Evolutionary conservation across 1,284 basidiomycete species (phyloP).

Genomic region (Irpex lacteus): DNA sequence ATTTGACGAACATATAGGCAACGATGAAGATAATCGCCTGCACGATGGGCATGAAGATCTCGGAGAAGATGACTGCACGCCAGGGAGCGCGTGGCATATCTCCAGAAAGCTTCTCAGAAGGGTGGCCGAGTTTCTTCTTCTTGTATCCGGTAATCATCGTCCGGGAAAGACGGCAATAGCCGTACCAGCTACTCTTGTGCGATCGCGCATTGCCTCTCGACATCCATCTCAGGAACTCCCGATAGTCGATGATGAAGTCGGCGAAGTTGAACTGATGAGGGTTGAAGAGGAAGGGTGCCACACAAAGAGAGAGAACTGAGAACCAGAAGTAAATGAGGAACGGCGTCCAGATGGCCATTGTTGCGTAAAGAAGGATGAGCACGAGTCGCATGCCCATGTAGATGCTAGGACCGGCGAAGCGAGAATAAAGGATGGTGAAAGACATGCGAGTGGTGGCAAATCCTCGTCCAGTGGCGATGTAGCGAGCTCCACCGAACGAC

Average conservation of each 20-base stretch:
- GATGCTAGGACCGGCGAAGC: conserved; percentile 97
- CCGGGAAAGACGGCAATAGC: conserved; percentile 92
- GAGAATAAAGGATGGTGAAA: conserved; percentile 93
- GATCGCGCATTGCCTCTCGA: conserved; percentile 93
- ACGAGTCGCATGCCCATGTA: conserved; percentile 96
- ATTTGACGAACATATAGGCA: conserved; percentile 90
- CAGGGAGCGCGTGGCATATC: conserved; percentile 90
- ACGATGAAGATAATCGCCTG: conserved; percentile 78
- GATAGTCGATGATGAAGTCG: conserved; percentile 97
- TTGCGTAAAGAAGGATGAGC: conserved; percentile 84
- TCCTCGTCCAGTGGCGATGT: conserved; percentile 96
- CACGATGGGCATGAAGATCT: conserved; percentile 82
- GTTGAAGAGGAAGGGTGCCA: conserved; percentile 97
- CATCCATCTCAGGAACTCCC: conserved; percentile 98
- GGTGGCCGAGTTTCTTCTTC: conserved; percentile 95
- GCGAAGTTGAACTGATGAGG: conserved; percentile 95
- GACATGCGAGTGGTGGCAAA: conserved; percentile 94
- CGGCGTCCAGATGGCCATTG: conserved; percentile 88
- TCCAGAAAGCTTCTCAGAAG: conserved; percentile 91
- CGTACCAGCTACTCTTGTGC: conserved; percentile 97
- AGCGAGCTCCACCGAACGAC: conserved; percentile 94
- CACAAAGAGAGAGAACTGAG: conserved; percentile 86
- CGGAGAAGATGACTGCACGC: conserved; percentile 82
- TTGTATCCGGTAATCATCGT: conserved; percentile 98
- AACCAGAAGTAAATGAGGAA: conserved; percentile 98